These are phyloP conservation scores for Phytophthora litchii DNA, from an alignment of 352 stramenopile species.

Conservation along the genomic window DNA sequence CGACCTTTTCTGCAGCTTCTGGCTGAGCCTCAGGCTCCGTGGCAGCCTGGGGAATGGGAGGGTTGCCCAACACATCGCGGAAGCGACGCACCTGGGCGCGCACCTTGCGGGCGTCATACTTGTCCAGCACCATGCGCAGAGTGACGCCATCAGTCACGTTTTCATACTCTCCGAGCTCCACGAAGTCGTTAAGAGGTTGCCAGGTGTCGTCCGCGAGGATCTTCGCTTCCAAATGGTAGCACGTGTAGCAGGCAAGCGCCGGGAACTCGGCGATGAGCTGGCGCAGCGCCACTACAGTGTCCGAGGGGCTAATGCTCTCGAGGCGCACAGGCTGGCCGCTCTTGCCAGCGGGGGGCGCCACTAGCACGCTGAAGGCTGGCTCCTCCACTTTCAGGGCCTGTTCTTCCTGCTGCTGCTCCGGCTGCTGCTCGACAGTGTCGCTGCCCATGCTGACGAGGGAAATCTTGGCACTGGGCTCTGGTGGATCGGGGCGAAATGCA, in stretches of 20 bases:
- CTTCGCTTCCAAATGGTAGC: constrained; percentile 80
- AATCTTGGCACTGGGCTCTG: constrained; percentile 15
- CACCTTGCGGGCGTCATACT: constrained; percentile 88
- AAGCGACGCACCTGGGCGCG: constrained; percentile 84
- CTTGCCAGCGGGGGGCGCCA: constrained; percentile 47
- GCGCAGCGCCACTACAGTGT: constrained; percentile 84
- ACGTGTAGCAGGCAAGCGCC: constrained; percentile 83
- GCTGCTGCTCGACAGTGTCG: constrained; percentile 32
- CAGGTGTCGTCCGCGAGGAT: constrained; percentile 33
- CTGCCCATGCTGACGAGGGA: constrained; percentile 34
- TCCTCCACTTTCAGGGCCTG: constrained; percentile 41
- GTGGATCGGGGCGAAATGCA: constrained; percentile 26
- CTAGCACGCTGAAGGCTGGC: constrained; percentile 54
- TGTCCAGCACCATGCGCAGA: constrained; percentile 86
- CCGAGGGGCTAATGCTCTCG: constrained; percentile 70
- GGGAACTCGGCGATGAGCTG: constrained; percentile 88
- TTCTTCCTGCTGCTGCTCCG: constrained; percentile 28
- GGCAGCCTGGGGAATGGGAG: constrained; percentile 70
- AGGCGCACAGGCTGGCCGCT: constrained; percentile 51
- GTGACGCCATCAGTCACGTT: constrained; percentile 62
- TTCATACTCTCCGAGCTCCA: constrained; percentile 87
- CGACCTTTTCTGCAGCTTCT: constrained; percentile 22
- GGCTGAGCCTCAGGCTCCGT: constrained; percentile 31
- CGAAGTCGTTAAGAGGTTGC: constrained; percentile 81
- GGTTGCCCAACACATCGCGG: constrained; percentile 82